phyloP scores from a whole-genome alignment of 495 filamentous ascomycete genomes.

The Xylaria scruposa region DNA sequence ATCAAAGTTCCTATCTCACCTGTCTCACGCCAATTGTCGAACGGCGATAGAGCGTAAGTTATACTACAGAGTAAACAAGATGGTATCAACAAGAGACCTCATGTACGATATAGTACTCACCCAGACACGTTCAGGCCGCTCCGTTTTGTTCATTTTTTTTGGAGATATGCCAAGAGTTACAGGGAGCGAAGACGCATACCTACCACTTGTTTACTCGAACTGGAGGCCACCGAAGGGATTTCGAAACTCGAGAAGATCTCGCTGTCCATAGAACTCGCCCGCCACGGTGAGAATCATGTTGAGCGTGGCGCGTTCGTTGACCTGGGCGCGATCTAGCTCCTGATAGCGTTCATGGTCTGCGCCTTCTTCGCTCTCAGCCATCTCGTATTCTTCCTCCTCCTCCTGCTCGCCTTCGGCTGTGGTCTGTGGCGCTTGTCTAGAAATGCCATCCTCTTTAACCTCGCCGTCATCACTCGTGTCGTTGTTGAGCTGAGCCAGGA shows the following conservation, averaged over 20 bases:
- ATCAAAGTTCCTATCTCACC: constrained; percentile 14
- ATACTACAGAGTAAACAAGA: not conserved
- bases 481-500: constrained; percentile 57
- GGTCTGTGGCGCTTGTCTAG: not conserved
- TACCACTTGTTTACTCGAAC: constrained; percentile 37
- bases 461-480: constrained; percentile 26
- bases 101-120: constrained; percentile 17
- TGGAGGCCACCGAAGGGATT: constrained; percentile 55
- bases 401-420: not conserved
- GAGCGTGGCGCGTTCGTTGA: constrained; percentile 66
- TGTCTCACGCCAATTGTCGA: not conserved
- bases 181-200: not conserved
- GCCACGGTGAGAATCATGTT: constrained; percentile 93
- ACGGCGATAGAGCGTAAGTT: not conserved
- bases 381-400: constrained; percentile 1
- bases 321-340: constrained; percentile 29
- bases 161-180: not conserved
- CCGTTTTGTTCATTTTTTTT: not conserved
- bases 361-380: constrained; percentile 41
- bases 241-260: constrained; percentile 79
- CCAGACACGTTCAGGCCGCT: not conserved
- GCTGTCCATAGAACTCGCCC: constrained; percentile 89
- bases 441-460: not conserved
- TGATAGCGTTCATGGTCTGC: constrained; percentile 24
- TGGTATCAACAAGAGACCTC: not conserved